phyloP scores from a whole-genome alignment of 306 rosid species.

The Casuarina glauca region DNA sequence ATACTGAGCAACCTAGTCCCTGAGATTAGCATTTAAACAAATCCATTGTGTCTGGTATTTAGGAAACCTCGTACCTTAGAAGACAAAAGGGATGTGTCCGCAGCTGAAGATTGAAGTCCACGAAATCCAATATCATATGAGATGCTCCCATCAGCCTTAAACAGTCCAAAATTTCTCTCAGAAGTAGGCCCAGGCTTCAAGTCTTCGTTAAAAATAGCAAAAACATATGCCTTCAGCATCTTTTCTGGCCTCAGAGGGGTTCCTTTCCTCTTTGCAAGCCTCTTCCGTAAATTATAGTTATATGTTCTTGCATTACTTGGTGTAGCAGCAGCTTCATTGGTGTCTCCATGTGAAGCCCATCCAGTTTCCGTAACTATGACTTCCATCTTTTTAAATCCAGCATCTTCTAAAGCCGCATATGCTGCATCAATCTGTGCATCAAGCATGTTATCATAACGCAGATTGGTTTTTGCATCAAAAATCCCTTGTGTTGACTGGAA shows the following conservation, averaged over 20 bases:
- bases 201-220: conserved; percentile 84
- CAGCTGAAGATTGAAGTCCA: conserved; percentile 73
- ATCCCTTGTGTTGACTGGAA: conserved; percentile 71
- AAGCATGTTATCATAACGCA: conserved; percentile 95
- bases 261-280: conserved; percentile 93
- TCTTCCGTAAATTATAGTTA: conserved; percentile 82
- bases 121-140: conserved; percentile 83
- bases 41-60: not conserved
- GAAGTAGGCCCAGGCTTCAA: conserved; percentile 65
- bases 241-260: conserved; percentile 85
- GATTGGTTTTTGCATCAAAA: conserved; percentile 57
- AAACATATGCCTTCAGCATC: conserved; percentile 77
- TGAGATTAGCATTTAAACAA: conserved; percentile 1
- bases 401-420: conserved; percentile 81
- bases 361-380: conserved; percentile 94
- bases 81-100: conserved; percentile 55
- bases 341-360: conserved; percentile 87
- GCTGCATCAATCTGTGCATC: conserved; percentile 99
- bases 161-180: conserved; percentile 86
- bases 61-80: conserved; percentile 52
- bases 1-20: not conserved
- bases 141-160: conserved; percentile 90
- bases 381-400: conserved; percentile 80
- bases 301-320: conserved; percentile 72
- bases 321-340: conserved; percentile 71